These are phyloP conservation scores for Mesembryanthemum crystallinum DNA, from an alignment of 148 eudicot genomes.

Conservation along the genomic window DNA sequence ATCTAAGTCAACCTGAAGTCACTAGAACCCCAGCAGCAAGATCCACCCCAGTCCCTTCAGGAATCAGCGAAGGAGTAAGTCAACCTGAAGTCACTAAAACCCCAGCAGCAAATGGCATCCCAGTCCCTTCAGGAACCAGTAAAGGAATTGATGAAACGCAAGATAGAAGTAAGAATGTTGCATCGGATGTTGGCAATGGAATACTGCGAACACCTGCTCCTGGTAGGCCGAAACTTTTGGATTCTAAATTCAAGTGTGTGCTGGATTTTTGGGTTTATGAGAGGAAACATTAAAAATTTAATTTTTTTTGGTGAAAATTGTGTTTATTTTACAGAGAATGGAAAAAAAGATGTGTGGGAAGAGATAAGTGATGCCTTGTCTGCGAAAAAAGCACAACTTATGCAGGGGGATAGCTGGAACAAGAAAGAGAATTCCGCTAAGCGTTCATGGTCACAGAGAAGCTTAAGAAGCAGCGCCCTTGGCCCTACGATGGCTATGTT, in stretches of 20 bases:
- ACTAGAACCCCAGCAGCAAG: constrained; percentile 15
- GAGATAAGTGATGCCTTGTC: constrained; percentile 50
- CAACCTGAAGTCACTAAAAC: constrained; percentile 25
- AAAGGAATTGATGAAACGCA: constrained; percentile 7
- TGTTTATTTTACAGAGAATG: constrained; percentile 24
- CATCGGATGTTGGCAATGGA: constrained; percentile 21
- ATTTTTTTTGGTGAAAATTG: not conserved
- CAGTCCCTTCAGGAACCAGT: constrained; percentile 17
- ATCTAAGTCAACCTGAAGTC: constrained; percentile 31
- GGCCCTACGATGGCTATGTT: constrained; percentile 74
- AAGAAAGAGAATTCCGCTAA: constrained; percentile 36
- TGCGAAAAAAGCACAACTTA: constrained; percentile 59
- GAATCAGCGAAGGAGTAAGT: constrained; percentile 20
- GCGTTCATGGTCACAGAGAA: constrained; percentile 63
- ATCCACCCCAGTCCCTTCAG: constrained; percentile 17
- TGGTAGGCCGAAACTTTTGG: constrained; percentile 30
- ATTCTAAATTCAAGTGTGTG: no score
- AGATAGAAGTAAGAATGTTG: constrained; percentile 24
- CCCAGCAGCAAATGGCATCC: constrained; percentile 12
- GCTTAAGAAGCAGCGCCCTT: constrained; percentile 53
- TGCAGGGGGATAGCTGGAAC: constrained; percentile 48
- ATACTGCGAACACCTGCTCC: constrained; percentile 27
- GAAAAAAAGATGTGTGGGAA: constrained; percentile 60
- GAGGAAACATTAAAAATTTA: not conserved
- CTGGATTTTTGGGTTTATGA: not conserved